A percentile compares a stretch with the other conserved stretches of the same genome.
phyloP scores from a whole-genome alignment of 2,329 filamentous ascomycete species.

The Fragosphaeria purpurea region DNA sequence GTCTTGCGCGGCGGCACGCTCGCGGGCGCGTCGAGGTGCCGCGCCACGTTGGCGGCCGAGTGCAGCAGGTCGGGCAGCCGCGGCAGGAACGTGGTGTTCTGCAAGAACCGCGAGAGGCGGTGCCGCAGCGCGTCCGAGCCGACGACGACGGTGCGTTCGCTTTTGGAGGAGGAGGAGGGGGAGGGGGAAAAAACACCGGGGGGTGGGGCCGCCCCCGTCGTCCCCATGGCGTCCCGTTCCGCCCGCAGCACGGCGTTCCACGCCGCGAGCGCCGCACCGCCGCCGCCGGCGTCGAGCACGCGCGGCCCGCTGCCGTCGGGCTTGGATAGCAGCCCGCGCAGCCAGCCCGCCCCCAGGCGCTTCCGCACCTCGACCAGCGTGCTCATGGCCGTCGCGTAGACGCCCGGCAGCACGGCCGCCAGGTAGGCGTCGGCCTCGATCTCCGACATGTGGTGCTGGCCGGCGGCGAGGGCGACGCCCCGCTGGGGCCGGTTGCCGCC shows the following conservation, averaged over 20 bases:
- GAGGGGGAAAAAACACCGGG: constrained; percentile 48
- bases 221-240: constrained; percentile 65
- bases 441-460: constrained; percentile 57
- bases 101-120: constrained; percentile 64
- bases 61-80: constrained; percentile 80
- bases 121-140: constrained; percentile 66
- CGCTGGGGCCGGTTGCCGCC: constrained; percentile 45
- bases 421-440: constrained; percentile 69
- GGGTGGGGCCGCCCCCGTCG: constrained; percentile 55
- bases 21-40: constrained; percentile 46
- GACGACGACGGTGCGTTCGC: constrained; percentile 72
- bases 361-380: constrained; percentile 64
- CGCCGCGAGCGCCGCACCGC: constrained; percentile 62
- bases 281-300: constrained; percentile 65
- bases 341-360: constrained; percentile 61
- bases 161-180: constrained; percentile 33
- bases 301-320: constrained; percentile 47
- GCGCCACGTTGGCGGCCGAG: constrained; percentile 47
- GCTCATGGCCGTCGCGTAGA: constrained; percentile 58
- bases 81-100: constrained; percentile 87
- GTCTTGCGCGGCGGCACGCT: constrained; percentile 50
- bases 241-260: constrained; percentile 70
- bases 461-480: constrained; percentile 53
- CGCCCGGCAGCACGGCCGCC: constrained; percentile 57
- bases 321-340: constrained; percentile 51